Evolutionary conservation across 2,329 filamentous ascomycete genomes (phyloP).

Genomic region (Thelonectria olida): DNA sequence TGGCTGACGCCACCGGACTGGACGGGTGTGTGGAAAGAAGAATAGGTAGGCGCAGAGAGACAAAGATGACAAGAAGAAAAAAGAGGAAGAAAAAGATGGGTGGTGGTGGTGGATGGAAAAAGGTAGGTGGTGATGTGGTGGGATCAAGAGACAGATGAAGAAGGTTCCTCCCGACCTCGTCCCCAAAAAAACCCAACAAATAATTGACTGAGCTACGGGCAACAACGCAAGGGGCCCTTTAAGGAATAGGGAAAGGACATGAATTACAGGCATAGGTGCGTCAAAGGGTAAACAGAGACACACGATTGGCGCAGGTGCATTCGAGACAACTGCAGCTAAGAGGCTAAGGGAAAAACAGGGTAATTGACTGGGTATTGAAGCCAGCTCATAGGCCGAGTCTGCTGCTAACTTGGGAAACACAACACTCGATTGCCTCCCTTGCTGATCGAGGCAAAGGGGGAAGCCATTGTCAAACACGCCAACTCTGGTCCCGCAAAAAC

Average conservation of each 20-base stretch:
- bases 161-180: too few relatives aligned
- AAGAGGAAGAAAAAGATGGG: background rate
- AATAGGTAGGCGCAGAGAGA: background rate
- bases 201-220: too few relatives aligned
- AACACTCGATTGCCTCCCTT: background rate
- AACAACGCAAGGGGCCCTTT: too few relatives aligned
- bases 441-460: too few relatives aligned
- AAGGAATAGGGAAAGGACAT: too few relatives aligned
- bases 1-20: constrained; percentile 6
- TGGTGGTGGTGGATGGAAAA: too few relatives aligned
- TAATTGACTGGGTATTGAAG: background rate
- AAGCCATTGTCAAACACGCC: background rate
- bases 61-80: background rate
- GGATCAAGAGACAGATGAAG: background rate
- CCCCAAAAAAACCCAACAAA: constrained; percentile 1
- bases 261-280: background rate
- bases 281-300: background rate
- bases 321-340: constrained; percentile 14
- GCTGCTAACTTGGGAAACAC: background rate
- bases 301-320: constrained; percentile 12
- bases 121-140: background rate
- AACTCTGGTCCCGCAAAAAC: background rate
- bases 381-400: constrained; percentile 10
- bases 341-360: background rate
- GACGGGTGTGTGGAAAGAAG: background rate